Evolutionary conservation across 352 stramenopile species (phyloP).

Genomic region (Phytopythium kandeliae): DNA sequence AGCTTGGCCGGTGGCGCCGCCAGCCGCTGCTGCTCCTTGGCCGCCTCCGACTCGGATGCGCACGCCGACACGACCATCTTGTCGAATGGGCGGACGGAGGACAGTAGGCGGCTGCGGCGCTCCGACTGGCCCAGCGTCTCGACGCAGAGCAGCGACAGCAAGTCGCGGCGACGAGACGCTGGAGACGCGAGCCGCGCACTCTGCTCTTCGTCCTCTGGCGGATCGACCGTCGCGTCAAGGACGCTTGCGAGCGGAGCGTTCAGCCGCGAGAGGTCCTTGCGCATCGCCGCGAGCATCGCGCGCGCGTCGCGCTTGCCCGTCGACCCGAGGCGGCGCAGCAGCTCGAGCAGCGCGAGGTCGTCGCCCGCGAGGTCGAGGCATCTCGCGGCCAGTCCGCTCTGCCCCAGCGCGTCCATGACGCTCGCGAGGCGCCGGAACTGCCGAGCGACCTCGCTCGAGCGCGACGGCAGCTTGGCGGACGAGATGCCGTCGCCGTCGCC

Average conservation of each 20-base stretch:
- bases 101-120: constrained; percentile 59
- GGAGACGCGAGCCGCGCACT: constrained; percentile 8
- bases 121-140: constrained; percentile 50
- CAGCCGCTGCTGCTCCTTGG: constrained; percentile 7
- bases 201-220: no score
- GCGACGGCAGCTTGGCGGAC: constrained; percentile 58
- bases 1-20: constrained; percentile 21
- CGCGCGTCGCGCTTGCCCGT: constrained; percentile 7
- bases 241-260: constrained; percentile 47
- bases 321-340: constrained; percentile 25
- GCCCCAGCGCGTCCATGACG: constrained; percentile 46
- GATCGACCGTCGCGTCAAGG: constrained; percentile 26
- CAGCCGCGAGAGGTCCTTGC: constrained; percentile 49
- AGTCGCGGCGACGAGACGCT: constrained; percentile 31
- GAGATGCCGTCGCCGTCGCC: constrained; percentile 22
- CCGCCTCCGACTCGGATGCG: background rate
- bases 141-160: constrained; percentile 61
- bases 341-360: constrained; percentile 49
- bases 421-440: constrained; percentile 33
- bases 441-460: constrained; percentile 27
- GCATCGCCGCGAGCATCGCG: constrained; percentile 26
- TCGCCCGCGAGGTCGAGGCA: constrained; percentile 71
- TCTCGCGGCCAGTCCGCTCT: constrained; percentile 44
- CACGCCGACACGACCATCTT: constrained; percentile 23
- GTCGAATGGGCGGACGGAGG: constrained; percentile 40